Conservation (phyloP, 2,329 filamentous ascomycete genomes). For the Kalmusia sp. region DNA sequence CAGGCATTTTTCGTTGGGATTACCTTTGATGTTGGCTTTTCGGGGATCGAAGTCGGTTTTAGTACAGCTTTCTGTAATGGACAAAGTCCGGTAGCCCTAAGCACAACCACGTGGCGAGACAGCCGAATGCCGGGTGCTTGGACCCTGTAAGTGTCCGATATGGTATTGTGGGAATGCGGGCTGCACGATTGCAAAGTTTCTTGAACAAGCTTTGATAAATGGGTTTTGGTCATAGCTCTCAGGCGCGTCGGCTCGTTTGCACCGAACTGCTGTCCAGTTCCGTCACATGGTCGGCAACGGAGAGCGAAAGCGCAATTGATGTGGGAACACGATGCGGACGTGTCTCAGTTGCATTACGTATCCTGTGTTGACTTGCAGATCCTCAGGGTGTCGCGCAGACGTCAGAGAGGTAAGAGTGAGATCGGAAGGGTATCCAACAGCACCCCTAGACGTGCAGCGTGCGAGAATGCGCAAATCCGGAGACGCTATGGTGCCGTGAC, state of each 20-base stretch:
- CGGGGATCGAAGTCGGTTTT: too few species aligned
- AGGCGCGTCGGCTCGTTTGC: neutral
- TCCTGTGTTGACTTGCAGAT: neutral
- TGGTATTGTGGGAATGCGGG: neutral
- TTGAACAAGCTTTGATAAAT: too few species aligned
- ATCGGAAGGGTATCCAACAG: slow-evolving; percentile 8
- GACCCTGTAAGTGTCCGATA: neutral
- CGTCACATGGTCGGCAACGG: too few species aligned
- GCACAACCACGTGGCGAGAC: neutral
- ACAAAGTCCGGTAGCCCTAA: neutral
- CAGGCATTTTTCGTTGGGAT: too few species aligned
- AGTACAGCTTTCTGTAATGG: too few species aligned
- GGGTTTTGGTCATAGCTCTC: too few species aligned
- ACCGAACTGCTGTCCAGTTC: neutral
- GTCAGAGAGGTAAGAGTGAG: neutral
- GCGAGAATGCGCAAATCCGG: slow-evolving; percentile 17
- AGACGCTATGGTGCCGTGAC: neutral
- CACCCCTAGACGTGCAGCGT: slow-evolving; percentile 17
- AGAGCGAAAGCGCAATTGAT: neutral
- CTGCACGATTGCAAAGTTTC: neutral
- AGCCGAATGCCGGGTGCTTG: slow-evolving; percentile 1
- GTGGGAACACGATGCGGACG: neutral
- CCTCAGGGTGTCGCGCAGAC: neutral
- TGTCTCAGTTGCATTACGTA: neutral
- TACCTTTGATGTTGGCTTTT: too few species aligned